phyloP scores from a whole-genome alignment of 192 early-diverging fungal genomes.

The Phycomyces blakesleeanus region DNA sequence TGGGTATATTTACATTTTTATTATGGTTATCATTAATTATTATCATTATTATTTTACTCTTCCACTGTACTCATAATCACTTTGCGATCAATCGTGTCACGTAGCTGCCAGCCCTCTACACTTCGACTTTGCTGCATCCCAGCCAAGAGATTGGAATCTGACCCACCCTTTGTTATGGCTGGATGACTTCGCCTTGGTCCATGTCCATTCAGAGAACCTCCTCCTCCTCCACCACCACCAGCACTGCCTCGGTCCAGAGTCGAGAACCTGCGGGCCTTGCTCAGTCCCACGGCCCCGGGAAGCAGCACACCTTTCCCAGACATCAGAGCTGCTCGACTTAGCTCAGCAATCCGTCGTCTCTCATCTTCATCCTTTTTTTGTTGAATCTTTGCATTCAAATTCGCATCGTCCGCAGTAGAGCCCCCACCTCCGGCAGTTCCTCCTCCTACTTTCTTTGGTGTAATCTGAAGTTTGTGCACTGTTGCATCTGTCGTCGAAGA shows the following conservation, averaged over 20 bases:
- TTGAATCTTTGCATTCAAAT: not conserved
- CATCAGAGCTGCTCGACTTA: not conserved
- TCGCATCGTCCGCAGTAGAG: not conserved
- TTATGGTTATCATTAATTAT: too few species aligned
- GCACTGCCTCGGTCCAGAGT: not conserved
- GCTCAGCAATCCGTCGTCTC: not conserved
- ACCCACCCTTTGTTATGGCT: not conserved
- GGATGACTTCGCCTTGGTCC: too few species aligned
- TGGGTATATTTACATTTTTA: too few species aligned
- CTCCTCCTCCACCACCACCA: not conserved
- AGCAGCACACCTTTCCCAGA: not conserved
- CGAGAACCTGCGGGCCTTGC: not conserved
- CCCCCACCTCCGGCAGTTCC: not conserved
- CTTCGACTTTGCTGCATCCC: not conserved
- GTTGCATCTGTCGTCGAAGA: conserved; percentile 8
- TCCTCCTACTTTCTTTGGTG: not conserved
- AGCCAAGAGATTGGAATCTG: not conserved
- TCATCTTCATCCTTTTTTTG: not conserved
- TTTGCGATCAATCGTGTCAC: not conserved
- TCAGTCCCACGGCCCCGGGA: not conserved
- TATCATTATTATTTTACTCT: too few species aligned
- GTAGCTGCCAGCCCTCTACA: not conserved
- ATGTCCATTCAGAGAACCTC: too few species aligned
- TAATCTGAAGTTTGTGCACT: not conserved
- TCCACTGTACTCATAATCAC: not conserved